phyloP scores from a whole-genome alignment of 352 stramenopile genomes.

The Phytopythium boreale region DNA sequence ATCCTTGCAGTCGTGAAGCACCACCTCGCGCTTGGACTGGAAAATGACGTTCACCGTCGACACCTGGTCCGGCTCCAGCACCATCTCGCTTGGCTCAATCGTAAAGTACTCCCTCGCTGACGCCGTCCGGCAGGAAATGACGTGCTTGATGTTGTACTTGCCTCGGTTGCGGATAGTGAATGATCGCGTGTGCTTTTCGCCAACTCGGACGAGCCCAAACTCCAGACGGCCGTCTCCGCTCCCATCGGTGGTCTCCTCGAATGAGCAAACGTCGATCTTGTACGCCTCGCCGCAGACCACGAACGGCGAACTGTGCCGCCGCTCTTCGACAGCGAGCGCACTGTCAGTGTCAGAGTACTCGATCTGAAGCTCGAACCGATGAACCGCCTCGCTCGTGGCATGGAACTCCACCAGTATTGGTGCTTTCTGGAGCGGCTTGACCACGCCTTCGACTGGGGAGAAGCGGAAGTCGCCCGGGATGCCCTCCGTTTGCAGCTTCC shows the following conservation, averaged over 20 bases:
- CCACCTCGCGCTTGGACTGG: slow-evolving; percentile 71
- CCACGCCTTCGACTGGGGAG: slow-evolving; percentile 63
- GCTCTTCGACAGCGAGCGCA: slow-evolving; percentile 40
- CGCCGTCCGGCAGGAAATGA: slow-evolving; percentile 57
- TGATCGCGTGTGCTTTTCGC: slow-evolving; percentile 69
- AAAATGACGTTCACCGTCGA: slow-evolving; percentile 81
- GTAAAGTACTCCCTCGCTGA: slow-evolving; percentile 65
- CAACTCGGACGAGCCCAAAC: slow-evolving; percentile 92
- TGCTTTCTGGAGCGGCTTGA: slow-evolving; percentile 67
- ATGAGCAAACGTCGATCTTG: slow-evolving; percentile 88
- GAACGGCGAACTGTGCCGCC: slow-evolving; percentile 28
- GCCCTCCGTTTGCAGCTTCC: slow-evolving; percentile 37
- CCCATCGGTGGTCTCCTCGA: slow-evolving; percentile 36
- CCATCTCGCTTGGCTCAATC: slow-evolving; percentile 74
- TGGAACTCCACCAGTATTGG: slow-evolving; percentile 71
- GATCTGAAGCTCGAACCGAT: slow-evolving; percentile 59
- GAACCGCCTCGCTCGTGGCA: slow-evolving; percentile 59
- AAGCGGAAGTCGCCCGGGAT: slow-evolving; percentile 68
- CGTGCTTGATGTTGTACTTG: slow-evolving; percentile 93
- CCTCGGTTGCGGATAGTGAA: slow-evolving; percentile 90
- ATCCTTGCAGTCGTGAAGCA: slow-evolving; percentile 89
- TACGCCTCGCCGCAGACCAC: slow-evolving; percentile 85
- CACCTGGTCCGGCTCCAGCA: slow-evolving; percentile 69
- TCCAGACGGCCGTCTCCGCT: slow-evolving; percentile 76
- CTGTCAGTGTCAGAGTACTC: slow-evolving; percentile 85